Evolutionary conservation across 192 early-diverging fungal species (phyloP).

Genomic region (Phycomyces nitens): DNA sequence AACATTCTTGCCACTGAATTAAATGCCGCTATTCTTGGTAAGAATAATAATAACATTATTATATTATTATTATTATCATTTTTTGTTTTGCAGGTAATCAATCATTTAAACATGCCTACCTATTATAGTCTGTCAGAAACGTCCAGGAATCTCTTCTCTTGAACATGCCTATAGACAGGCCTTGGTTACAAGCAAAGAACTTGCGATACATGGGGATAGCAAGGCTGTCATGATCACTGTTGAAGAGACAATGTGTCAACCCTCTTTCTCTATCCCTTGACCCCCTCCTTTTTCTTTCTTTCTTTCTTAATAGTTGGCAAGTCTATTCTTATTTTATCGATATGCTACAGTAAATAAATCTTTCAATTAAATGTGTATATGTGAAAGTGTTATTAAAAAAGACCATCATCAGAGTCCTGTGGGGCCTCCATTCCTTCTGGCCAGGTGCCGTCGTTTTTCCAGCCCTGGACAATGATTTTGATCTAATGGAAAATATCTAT

Average conservation of each 20-base stretch:
- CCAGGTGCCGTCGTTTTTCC: conserved; percentile 55
- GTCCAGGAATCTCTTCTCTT: conserved; percentile 15
- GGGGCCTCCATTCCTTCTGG: conserved; percentile 40
- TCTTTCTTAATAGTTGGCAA: too few species aligned
- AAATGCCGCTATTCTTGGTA: conserved; percentile 67
- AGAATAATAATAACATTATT: too few species aligned
- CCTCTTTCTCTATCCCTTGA: too few species aligned
- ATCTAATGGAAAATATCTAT: conserved; percentile 30
- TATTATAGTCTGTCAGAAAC: not conserved
- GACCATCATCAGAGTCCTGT: not conserved
- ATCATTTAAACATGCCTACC: not conserved
- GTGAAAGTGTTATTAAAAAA: not conserved
- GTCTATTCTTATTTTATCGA: too few species aligned
- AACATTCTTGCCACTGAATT: conserved; percentile 60
- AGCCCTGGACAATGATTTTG: conserved; percentile 48
- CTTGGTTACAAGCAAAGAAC: conserved; percentile 28
- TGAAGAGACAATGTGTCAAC: not conserved
- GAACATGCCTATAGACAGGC: conserved; percentile 48
- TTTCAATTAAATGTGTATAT: not conserved
- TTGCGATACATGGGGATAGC: conserved; percentile 33
- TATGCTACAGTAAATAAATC: not conserved
- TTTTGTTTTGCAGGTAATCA: not conserved
- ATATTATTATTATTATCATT: too few species aligned
- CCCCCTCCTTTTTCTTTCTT: too few species aligned
- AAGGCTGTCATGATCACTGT: conserved; percentile 45